These are phyloP conservation scores for Hemileccinum impolitum DNA, from an alignment of 768 basidiomycete genomes.

Conservation along the genomic window DNA sequence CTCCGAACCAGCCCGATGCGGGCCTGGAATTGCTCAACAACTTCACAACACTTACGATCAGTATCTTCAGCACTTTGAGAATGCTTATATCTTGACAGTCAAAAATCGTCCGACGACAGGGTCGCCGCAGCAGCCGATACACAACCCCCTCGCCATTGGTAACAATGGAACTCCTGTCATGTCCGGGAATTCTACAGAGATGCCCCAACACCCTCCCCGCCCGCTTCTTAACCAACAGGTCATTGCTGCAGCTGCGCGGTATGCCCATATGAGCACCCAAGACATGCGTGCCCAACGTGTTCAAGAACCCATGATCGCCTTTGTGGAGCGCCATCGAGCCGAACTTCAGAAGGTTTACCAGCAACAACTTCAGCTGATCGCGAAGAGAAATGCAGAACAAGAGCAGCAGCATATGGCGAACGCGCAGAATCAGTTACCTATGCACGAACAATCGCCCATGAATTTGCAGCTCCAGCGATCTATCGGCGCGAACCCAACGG, in stretches of 20 bases:
- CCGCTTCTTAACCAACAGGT: constrained; percentile 26
- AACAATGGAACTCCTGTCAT: constrained; percentile 9
- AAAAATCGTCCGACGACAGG: constrained; percentile 15
- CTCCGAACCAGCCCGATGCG: constrained; percentile 56
- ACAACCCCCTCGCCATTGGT: constrained; percentile 10
- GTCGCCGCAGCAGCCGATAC: constrained; percentile 12
- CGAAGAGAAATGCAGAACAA: constrained; percentile 23
- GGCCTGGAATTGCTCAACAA: constrained; percentile 59
- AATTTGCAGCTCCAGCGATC: constrained; percentile 18
- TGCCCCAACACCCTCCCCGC: constrained; percentile 15
- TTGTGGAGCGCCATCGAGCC: constrained; percentile 54
- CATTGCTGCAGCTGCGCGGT: constrained; percentile 45
- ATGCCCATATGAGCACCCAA: constrained; percentile 41
- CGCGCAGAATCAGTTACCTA: constrained; percentile 14
- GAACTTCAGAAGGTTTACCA: constrained; percentile 27
- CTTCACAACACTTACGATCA: constrained; percentile 59
- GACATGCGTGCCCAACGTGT: constrained; percentile 55
- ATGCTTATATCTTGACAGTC: constrained; percentile 45
- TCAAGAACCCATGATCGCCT: constrained; percentile 46
- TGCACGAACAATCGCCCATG: constrained; percentile 19
- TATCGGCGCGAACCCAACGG: constrained; percentile 11
- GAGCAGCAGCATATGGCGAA: constrained; percentile 21
- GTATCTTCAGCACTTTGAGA: constrained; percentile 56
- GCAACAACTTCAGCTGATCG: constrained; percentile 17
- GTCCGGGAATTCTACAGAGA: constrained; percentile 20